A percentile compares a stretch with the other conserved stretches of the same genome.
phyloP scores from a whole-genome alignment of 306 rosid species.

The Adenanthera pavonina region DNA sequence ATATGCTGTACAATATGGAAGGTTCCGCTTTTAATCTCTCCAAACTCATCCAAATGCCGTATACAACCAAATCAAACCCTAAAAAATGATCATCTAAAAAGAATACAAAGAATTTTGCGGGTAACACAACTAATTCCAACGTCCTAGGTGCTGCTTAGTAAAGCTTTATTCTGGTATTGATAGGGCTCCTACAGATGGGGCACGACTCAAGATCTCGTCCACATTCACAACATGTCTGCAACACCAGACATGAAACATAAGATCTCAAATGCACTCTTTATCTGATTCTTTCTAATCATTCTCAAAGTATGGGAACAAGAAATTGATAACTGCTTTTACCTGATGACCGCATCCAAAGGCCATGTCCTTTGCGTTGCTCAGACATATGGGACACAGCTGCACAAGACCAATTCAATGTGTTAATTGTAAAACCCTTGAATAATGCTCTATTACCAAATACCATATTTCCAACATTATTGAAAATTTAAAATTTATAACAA shows the following conservation, averaged over 20 bases:
- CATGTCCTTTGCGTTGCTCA: slow-evolving; percentile 79
- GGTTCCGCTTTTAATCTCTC: slow-evolving; percentile 6
- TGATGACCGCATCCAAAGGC: slow-evolving; percentile 99
- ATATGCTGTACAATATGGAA: slow-evolving; percentile 10
- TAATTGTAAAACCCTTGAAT: slow-evolving; percentile 22
- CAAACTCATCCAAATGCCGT: slow-evolving; percentile 22
- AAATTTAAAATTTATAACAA: not conserved
- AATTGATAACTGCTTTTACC: slow-evolving; percentile 51
- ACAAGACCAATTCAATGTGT: slow-evolving; percentile 36
- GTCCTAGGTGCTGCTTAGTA: slow-evolving; percentile 47
- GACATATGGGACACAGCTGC: slow-evolving; percentile 93
- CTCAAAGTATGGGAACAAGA: not conserved
- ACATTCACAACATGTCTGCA: slow-evolving; percentile 91
- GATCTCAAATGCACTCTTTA: slow-evolving; percentile 21
- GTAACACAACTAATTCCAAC: not conserved
- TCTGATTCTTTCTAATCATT: not conserved
- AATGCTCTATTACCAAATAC: not conserved
- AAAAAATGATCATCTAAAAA: slow-evolving; percentile 6
- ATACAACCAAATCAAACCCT: slow-evolving; percentile 33
- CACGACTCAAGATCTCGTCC: slow-evolving; percentile 74
- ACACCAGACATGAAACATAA: slow-evolving; percentile 28
- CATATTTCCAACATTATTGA: not conserved
- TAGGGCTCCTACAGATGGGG: slow-evolving; percentile 86
- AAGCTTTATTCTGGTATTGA: slow-evolving; percentile 80
- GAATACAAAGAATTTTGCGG: slow-evolving; percentile 49